Conservation (phyloP, 108 stramenopile species). For the Seminavis robusta region DNA sequence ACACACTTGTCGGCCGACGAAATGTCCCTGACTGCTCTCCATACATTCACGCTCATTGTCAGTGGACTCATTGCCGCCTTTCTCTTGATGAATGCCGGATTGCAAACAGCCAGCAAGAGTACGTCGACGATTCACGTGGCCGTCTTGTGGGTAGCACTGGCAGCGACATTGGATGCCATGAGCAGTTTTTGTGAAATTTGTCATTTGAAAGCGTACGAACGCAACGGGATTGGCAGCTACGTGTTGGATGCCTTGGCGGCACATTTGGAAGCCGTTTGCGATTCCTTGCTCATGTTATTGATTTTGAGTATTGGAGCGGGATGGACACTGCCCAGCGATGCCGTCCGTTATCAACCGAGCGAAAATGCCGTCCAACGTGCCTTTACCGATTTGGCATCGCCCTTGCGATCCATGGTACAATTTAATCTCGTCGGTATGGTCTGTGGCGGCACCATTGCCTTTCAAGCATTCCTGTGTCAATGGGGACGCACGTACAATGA, state of each 20-base stretch:
- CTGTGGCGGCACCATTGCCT: constrained; percentile 34
- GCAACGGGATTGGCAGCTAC: constrained; percentile 72
- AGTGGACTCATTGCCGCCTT: constrained; percentile 34
- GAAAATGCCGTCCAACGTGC: constrained; percentile 29
- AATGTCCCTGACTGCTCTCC: constrained; percentile 45
- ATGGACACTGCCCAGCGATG: constrained; percentile 83
- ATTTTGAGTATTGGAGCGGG: constrained; percentile 70
- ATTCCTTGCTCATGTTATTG: constrained; percentile 68
- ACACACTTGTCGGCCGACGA: constrained; percentile 80
- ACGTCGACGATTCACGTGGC: constrained; percentile 65
- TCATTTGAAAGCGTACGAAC: constrained; percentile 53
- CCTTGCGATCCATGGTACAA: constrained; percentile 43
- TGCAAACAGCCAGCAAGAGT: constrained; percentile 9
- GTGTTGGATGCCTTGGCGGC: constrained; percentile 63
- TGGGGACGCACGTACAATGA: constrained; percentile 83
- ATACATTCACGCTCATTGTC: constrained; percentile 46
- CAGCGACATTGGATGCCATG: constrained; percentile 50
- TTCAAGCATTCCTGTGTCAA: constrained; percentile 67
- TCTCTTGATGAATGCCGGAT: constrained; percentile 29
- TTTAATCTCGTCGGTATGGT: constrained; percentile 39
- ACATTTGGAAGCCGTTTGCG: constrained; percentile 78
- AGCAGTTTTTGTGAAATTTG: constrained; percentile 62
- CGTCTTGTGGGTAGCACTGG: constrained; percentile 58
- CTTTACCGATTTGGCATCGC: constrained; percentile 56
- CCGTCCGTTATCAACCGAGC: constrained; percentile 34